Base-by-base conservation (phyloP, 306 rosid genomes). In the Rubus parviflorus region DNA sequence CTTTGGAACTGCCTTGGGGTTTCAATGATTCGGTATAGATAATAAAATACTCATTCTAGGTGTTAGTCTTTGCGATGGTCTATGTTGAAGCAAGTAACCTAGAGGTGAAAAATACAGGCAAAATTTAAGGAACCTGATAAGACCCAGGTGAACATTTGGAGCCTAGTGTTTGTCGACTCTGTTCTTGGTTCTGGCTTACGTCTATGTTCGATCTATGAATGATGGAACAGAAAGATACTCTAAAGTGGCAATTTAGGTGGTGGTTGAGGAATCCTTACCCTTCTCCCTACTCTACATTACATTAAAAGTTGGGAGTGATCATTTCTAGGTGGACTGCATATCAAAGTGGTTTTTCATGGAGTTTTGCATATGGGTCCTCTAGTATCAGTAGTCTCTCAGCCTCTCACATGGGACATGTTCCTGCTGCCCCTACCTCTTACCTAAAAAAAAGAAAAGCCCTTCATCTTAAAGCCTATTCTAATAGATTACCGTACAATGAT, bases 221-320 rank as follows among this genome's bases (percentile, higher is more conserved):
- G 43, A 9, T 30, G 2, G 35, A 30, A 30, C 1, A 30, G 0
- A 1, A 25, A 25, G 30, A 25, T 25, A 25, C 30, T 25, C 30
- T 25, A 46, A 70, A 58, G 47, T 71, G 73, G 64, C 65, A 20
- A 79, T 63, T 67, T 75, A 43, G 75, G 77, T 68, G 86, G 52
- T 75, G 70, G 77, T 75, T 73, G 48, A 43, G 56, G 72, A 73
- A 77, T 66, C 58, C 20, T 40, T 46, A 43, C 61, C 43, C 74
- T 56, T 56, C 65, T 46, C 4, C 46, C 75, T 14, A 10, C 17
- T 52, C 49, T 70, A 46, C 19, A 23, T 56, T 25, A 35, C 70
- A 17, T n/a, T 37, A 25, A 53, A 74, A 78, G 57, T 72, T 22
- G 66, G 64, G 61, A 69, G 43, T 41, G 56, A 79, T 60, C 38